Percentiles rank a stretch among this genome's conserved stretches.
phyloP scores from a whole-genome alignment of 768 basidiomycete genomes.

The Dioszegia hungarica region DNA sequence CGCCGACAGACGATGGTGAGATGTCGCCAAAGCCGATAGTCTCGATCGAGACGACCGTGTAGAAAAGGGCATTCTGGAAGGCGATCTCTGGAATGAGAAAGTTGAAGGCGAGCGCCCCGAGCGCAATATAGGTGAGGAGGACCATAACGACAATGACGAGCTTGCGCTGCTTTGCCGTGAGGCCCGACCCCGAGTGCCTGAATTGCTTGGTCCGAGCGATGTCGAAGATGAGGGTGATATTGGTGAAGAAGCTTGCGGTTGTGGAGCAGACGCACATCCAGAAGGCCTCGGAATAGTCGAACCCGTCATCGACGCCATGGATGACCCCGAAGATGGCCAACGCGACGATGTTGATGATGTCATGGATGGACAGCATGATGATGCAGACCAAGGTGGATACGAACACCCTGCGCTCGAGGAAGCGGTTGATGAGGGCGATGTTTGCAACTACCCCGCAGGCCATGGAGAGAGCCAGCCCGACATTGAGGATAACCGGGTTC shows the following conservation, averaged over 20 bases:
- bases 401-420: conserved; percentile 65
- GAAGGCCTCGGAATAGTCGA: conserved; percentile 58
- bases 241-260: conserved; percentile 61
- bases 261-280: conserved; percentile 78
- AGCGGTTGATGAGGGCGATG: conserved; percentile 62
- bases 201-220: conserved; percentile 61
- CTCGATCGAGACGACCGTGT: conserved; percentile 17
- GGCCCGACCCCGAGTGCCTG: conserved; percentile 61
- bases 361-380: conserved; percentile 65
- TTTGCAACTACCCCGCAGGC: conserved; percentile 66
- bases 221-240: conserved; percentile 65
- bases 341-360: conserved; percentile 63
- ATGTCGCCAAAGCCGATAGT: conserved; percentile 64
- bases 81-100: conserved; percentile 53
- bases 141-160: conserved; percentile 74
- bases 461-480: conserved; percentile 65
- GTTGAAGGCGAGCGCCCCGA: conserved; percentile 63
- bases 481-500: conserved; percentile 60
- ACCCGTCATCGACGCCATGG: conserved; percentile 62
- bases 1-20: conserved; percentile 13
- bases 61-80: conserved; percentile 74
- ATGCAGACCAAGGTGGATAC: conserved; percentile 62
- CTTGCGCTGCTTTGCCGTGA: conserved; percentile 70
- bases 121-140: conserved; percentile 65
- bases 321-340: conserved; percentile 62